Evolutionary conservation across 2,329 filamentous ascomycete genomes (phyloP).

Genomic region (Colletotrichum chrysophilum): DNA sequence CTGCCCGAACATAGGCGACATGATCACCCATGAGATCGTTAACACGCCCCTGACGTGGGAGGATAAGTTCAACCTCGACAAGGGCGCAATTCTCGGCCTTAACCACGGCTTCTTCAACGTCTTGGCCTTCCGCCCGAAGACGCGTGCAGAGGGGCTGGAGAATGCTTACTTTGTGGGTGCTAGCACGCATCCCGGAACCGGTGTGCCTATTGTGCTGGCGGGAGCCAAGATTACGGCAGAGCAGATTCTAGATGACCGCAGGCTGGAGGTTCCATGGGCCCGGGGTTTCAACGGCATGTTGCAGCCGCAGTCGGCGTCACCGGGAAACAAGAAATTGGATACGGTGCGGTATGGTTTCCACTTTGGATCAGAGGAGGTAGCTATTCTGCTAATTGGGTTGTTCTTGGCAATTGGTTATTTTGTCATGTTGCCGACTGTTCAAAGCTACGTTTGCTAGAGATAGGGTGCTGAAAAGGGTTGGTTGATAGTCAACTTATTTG

Average conservation of each 20-base stretch:
- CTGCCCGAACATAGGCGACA: constrained; percentile 47
- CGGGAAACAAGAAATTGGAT: constrained; percentile 5
- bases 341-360: constrained; percentile 12
- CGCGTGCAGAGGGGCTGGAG: constrained; percentile 53
- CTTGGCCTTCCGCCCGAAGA: constrained; percentile 68
- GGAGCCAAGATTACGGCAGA: constrained; percentile 65
- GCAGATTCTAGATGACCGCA: constrained; percentile 43
- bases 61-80: constrained; percentile 73
- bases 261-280: constrained; percentile 33
- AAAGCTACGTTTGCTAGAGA: background rate
- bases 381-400: background rate
- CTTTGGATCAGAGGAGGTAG: constrained; percentile 23
- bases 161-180: constrained; percentile 76
- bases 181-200: constrained; percentile 77
- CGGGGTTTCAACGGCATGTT: constrained; percentile 4
- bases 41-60: constrained; percentile 73
- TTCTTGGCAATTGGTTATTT: background rate
- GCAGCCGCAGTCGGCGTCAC: constrained; percentile 1
- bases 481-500: too few species aligned
- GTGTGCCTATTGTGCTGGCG: constrained; percentile 75
- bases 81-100: constrained; percentile 75
- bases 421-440: background rate
- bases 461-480: too few species aligned
- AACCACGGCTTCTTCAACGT: constrained; percentile 79
- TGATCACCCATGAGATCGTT: constrained; percentile 65